phyloP scores from a whole-genome alignment of 192 early-diverging fungal genomes.

The Entrophospora sp. region DNA sequence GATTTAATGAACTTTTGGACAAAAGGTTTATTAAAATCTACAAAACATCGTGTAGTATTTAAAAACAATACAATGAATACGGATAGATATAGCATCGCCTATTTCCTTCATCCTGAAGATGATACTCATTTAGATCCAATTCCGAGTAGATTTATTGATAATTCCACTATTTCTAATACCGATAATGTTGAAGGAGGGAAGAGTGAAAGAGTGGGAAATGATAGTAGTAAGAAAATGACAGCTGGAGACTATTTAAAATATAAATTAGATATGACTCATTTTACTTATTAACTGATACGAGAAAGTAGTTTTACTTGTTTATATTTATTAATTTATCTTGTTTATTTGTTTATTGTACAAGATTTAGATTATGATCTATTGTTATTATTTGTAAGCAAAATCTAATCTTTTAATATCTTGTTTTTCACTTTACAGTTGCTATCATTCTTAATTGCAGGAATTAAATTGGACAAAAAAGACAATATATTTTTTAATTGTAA shows the following conservation, averaged over 20 bases:
- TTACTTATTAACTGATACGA: too few relatives aligned
- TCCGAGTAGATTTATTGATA: conserved; percentile 21
- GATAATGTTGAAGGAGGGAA: neutral
- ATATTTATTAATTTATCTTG: too few relatives aligned
- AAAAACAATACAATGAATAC: conserved; percentile 36
- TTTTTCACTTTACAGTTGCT: too few relatives aligned
- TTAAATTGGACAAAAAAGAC: too few relatives aligned
- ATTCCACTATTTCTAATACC: too few relatives aligned
- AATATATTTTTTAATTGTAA: too few relatives aligned
- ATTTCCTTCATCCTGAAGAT: conserved; percentile 50
- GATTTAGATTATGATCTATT: too few relatives aligned
- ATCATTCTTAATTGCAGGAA: too few relatives aligned
- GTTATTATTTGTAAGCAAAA: too few relatives aligned
- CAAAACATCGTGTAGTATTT: conserved; percentile 51
- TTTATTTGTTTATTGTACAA: too few relatives aligned
- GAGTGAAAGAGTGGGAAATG: neutral
- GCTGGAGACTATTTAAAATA: conserved; percentile 11
- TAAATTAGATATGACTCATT: conserved; percentile 1
- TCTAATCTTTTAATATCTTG: too few relatives aligned
- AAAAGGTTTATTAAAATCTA: conserved; percentile 49
- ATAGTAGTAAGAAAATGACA: neutral
- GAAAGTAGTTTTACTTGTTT: too few relatives aligned
- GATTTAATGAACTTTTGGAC: conserved; percentile 61
- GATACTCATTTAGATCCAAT: conserved; percentile 37
- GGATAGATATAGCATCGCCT: conserved; percentile 55